phyloP scores from a whole-genome alignment of 495 filamentous ascomycete genomes.

The Penicillium daleae region DNA sequence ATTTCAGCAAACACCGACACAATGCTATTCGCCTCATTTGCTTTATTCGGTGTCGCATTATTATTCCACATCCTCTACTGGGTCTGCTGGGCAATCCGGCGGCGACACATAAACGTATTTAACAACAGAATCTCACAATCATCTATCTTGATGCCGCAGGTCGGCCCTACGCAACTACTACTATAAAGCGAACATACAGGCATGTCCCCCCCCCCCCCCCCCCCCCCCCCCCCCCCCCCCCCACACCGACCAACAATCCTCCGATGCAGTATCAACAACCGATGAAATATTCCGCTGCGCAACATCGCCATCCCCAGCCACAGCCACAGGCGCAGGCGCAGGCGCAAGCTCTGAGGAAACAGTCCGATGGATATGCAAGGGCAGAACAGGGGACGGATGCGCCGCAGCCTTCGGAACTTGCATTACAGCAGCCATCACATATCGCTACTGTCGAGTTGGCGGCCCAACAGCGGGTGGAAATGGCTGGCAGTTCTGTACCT shows the following conservation, averaged over 20 bases:
- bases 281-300: background rate
- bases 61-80: background rate
- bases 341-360: background rate
- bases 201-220: background rate
- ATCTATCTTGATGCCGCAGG: conserved; percentile 1
- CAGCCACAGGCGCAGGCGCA: background rate
- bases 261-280: background rate
- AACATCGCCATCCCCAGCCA: background rate
- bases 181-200: background rate
- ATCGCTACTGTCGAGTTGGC: background rate
- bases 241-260: background rate
- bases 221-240: background rate
- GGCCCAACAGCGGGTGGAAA: background rate
- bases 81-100: background rate
- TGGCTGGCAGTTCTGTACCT: background rate
- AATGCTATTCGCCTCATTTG: background rate
- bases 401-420: background rate
- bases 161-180: background rate
- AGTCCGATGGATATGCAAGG: background rate
- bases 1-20: background rate
- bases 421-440: conserved; percentile 1
- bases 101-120: background rate
- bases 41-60: background rate
- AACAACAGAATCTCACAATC: background rate
- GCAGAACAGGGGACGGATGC: background rate